Base-by-base conservation (phyloP, 2,329 filamentous ascomycete genomes). In the Plenodomus lindquistii region DNA sequence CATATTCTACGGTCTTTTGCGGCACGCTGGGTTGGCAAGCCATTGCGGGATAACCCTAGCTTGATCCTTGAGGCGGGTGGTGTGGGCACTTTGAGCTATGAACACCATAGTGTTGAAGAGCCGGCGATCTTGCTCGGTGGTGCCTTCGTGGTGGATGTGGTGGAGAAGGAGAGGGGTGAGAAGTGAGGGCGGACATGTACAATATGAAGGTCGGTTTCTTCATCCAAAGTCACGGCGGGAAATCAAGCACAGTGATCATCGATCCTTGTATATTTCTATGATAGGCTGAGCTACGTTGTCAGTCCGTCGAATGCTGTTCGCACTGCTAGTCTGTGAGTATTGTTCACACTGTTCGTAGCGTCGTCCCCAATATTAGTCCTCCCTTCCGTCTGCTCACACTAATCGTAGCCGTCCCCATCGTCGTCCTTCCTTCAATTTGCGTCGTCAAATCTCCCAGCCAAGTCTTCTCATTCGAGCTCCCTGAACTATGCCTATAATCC, bases 1-100 rank as follows among this genome's bases (percentile, higher is more conserved):
- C 92, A 96, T 74, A 93, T 96, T 47, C 76, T 97, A 44, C 81
- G 92, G 15, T 89, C 90, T 0, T 91, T 97, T 70, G 91, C 92
- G 6, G 89, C 93, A 78, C 81, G 91, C 24, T 97, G 92, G 92
- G 81, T 86, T 0, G 84, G 85, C 0, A 88, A 88, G 75, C 79
- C 83, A 11, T 77, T 97, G 49, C 81, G 84, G 45, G 86, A 91
- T 41, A 91, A 88, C 7, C 88, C 90, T 34, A 83, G 85, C 5
- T 85, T 97, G 68, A 78, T 96, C 52, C 76, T 97, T n/a, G 92
- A 97, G 70, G 77, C 78, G 4, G 78, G 78, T 2, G 77, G 78
- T 38, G 78, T 81, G 35, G 78, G 78, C 7, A 80, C 77, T 29
- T 52, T 80, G 65, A 79, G 76, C 55, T 80, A 80, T 57, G 78